Evolutionary conservation across 2,329 filamentous ascomycete genomes (phyloP).

Genomic region (Cladosporium sp.): DNA sequence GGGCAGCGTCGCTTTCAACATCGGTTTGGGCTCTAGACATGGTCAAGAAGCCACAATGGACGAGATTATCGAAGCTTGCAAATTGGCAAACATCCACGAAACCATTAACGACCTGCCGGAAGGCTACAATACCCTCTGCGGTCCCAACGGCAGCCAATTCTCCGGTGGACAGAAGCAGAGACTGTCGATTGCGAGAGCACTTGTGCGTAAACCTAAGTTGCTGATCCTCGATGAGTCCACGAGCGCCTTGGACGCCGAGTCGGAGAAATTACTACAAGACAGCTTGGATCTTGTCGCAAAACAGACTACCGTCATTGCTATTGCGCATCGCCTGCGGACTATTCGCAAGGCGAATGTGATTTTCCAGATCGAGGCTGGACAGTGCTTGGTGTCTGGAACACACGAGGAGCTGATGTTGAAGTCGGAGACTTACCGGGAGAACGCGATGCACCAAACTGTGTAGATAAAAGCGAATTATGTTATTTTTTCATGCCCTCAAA

Average conservation of each 20-base stretch:
- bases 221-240: slow-evolving; percentile 93
- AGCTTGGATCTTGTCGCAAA: slow-evolving; percentile 81
- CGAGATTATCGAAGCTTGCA: slow-evolving; percentile 74
- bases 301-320: slow-evolving; percentile 90
- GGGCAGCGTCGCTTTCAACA: slow-evolving; percentile 84
- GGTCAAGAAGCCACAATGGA: slow-evolving; percentile 64
- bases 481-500: neutral
- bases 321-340: slow-evolving; percentile 90
- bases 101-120: slow-evolving; percentile 80
- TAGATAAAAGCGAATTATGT: neutral
- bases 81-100: slow-evolving; percentile 89
- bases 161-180: slow-evolving; percentile 96
- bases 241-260: slow-evolving; percentile 87
- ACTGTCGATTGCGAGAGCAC: slow-evolving; percentile 85
- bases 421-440: slow-evolving; percentile 6
- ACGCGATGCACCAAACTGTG: slow-evolving; percentile 10
- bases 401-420: slow-evolving; percentile 48
- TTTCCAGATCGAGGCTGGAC: slow-evolving; percentile 46
- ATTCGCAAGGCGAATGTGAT: slow-evolving; percentile 56
- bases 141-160: slow-evolving; percentile 85
- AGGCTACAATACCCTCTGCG: slow-evolving; percentile 90
- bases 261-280: slow-evolving; percentile 89
- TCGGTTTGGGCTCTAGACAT: slow-evolving; percentile 73
- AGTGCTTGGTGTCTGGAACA: slow-evolving; percentile 46
- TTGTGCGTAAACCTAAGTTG: slow-evolving; percentile 88